Percentiles rank a stretch among this genome's conserved stretches.
These are phyloP conservation scores for Ceratocystis smalleyi DNA, from an alignment of 2,329 filamentous ascomycete species.

Conservation along the genomic window DNA sequence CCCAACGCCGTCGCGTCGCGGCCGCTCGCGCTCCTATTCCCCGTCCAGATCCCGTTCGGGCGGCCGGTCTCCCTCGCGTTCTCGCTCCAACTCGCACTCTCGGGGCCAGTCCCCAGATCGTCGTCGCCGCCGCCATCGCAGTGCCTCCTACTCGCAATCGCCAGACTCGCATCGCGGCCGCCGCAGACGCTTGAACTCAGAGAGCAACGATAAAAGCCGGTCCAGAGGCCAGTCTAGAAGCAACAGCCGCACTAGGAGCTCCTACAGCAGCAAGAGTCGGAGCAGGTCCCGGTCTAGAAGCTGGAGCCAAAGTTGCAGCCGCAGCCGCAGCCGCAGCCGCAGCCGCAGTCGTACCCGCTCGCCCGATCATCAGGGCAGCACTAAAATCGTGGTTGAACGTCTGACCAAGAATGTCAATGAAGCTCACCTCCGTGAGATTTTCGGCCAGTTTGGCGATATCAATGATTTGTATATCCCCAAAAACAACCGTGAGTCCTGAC, in stretches of 20 bases:
- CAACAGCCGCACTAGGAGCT: constrained; percentile 18
- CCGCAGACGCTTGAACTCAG: neutral
- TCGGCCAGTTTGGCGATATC: constrained; percentile 73
- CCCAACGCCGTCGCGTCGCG: constrained; percentile 4
- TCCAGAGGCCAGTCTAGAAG: constrained; percentile 19
- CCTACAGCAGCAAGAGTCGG: constrained; percentile 6
- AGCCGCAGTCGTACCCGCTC: constrained; percentile 23
- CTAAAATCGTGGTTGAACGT: constrained; percentile 84
- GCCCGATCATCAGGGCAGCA: neutral
- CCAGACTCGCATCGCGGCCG: neutral
- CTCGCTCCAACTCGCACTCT: neutral
- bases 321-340: constrained; percentile 22
- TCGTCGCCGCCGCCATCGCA: neutral
- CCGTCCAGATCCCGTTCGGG: constrained; percentile 19
- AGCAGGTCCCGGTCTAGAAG: constrained; percentile 18
- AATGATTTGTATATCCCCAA: constrained; percentile 79
- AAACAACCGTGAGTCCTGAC: constrained; percentile 54
- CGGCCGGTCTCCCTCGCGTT: constrained; percentile 9
- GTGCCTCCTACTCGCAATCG: neutral
- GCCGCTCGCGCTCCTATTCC: constrained; percentile 20
- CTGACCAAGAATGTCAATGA: constrained; percentile 90
- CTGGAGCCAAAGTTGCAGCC: constrained; percentile 23
- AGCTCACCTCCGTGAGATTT: constrained; percentile 78
- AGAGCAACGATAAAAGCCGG: constrained; percentile 21
- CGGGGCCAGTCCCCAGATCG: neutral